Evolutionary conservation across 2,329 filamentous ascomycete genomes (phyloP), one percentile per base, ranked within the genome.

Genomic region (Aspergillus cejpii): DNA sequence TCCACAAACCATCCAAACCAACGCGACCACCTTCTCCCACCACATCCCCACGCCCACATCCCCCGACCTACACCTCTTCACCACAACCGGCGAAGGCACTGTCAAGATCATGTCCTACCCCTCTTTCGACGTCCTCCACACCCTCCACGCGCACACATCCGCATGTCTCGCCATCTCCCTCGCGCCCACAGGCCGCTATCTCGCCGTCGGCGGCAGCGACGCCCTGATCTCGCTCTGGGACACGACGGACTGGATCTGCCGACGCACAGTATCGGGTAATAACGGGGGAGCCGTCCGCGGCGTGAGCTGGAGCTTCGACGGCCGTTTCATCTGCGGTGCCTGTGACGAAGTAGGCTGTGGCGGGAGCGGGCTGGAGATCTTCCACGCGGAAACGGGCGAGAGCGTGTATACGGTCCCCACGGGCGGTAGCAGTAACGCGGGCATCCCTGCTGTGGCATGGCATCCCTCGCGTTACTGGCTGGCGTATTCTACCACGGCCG

Each of bases 191-290:
- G 70, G 69, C 38, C 71, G 71, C 45, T 74, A 75, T 52, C 62
- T 75, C 19, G 72, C 72, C 15, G 59, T 74, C 17, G 72, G 72
- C 28, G 72, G 71, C 24, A 70, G 68, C 41, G 72, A 75, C 55
- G 70, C 72, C 8, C 61, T 75, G 24, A 72, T 75, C 38, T 72
- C 71, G 10, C 66, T 75, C 23, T 75, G 72, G 71, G 72, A 75
- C 56, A 75, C 72, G 3, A 71, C 65, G 2, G 72, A 75, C 53
- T 75, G 72, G 72, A 67, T 74, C 41, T 74, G 72, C 49, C 67
- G 65, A 20, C 69, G 72, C 29, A 74, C 72, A 1, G 56, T 74
- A 6, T 70, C 70, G 1, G 73, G 68, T 36, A 57, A 62, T 29
- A 68, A 66, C 31, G 68, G 67, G 20, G 72, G 72, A 5, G 67